A percentile compares a stretch with the other conserved stretches of the same genome.
Conservation (phyloP, 1,284 basidiomycete species). For the Pisolithus thermaeus region DNA sequence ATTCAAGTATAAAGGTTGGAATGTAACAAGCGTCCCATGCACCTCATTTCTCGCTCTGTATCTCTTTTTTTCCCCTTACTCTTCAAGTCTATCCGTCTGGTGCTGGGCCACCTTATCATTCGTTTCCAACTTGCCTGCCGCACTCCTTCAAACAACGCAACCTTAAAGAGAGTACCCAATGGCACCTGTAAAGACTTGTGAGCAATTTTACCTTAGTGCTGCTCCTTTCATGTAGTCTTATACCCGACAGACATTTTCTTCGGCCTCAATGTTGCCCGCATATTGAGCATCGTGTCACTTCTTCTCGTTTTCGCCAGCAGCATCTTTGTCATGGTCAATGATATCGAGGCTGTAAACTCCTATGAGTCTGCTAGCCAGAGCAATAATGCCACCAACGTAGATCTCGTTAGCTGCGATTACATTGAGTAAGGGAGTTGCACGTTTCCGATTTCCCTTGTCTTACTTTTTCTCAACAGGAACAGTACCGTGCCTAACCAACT, state of each 20-base stretch:
- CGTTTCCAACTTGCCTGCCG: conserved; percentile 6
- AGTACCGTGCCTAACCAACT: conserved; percentile 87
- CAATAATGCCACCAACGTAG: conserved; percentile 27
- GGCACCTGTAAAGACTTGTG: conserved; percentile 36
- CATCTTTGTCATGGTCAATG: conserved; percentile 73
- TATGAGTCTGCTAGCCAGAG: conserved; percentile 44
- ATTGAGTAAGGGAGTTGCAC: conserved; percentile 49
- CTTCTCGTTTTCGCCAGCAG: conserved; percentile 77
- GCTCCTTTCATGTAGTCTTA: conserved; percentile 3
- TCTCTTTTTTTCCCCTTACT: conserved; percentile 4
- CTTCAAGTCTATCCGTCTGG: conserved; percentile 13
- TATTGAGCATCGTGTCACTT: conserved; percentile 75
- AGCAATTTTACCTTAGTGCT: conserved; percentile 13
- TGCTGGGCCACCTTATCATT: conserved; percentile 27
- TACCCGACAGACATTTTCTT: conserved; percentile 59
- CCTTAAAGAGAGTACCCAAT: conserved; percentile 14
- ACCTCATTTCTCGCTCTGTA: conserved; percentile 7
- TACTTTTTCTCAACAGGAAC: conserved; percentile 36
- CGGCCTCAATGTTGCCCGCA: conserved; percentile 71
- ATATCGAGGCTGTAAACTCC: conserved; percentile 70
- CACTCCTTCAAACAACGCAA: conserved; percentile 5
- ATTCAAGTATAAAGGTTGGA: conserved; percentile 20
- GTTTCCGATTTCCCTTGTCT: conserved; percentile 5
- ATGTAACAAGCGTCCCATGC: neutral
- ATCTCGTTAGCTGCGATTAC: conserved; percentile 63